Evolutionary conservation across 371 early-diverging fungal species (phyloP), one percentile per base, ranked within the genome.

Genomic region (Syncephalastrum monosporum): DNA sequence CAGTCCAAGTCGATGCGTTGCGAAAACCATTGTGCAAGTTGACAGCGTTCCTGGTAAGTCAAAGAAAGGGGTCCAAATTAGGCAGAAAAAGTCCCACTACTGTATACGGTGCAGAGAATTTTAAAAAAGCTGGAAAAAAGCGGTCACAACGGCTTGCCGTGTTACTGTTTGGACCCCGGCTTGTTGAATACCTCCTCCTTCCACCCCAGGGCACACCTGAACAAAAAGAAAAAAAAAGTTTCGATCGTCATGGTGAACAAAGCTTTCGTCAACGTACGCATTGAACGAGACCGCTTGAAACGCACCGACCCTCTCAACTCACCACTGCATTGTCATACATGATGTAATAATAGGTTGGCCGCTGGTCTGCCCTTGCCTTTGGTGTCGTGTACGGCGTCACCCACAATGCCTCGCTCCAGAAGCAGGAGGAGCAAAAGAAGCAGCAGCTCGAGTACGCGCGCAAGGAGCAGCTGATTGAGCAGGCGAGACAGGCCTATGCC

Each of bases 351-450:
- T 72, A 88, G 89, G 87, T 89, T 69, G 87, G 84, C 68, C 89
- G 90, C 72, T 90, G 88, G 87, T 85, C 84, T 62, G 89, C 84
- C 57, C 79, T 88, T 68, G 84, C 78, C 53, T 75, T 76, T 47
- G 90, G 90, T 64, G 77, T 88, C 47, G 83, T 82, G 63, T 90
- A 90, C 65, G 90, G 90, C 44, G 83, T 75, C 65, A 72, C 80
- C 48, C 90, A 87, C 75, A 83, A 86, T 54, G 76, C 79, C 47
- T 74, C 82, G 47, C 77, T 90, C 72, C 76, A 82, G 53, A 79
- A 80, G 61, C 72, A 82, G 60, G 88, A 84, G 44, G 67, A 77
- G 50, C 70, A 68, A 62, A 82, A 77, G 61, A 77, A 81, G 67
- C 72, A 76, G 57, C 67, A 85, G 57, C 60, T 71, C 56, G 85